Percentiles rank a stretch among this genome's conserved stretches.
Evolutionary conservation across 2,329 filamentous ascomycete species (phyloP).

Genomic region (Periglandula ipomoeae): DNA sequence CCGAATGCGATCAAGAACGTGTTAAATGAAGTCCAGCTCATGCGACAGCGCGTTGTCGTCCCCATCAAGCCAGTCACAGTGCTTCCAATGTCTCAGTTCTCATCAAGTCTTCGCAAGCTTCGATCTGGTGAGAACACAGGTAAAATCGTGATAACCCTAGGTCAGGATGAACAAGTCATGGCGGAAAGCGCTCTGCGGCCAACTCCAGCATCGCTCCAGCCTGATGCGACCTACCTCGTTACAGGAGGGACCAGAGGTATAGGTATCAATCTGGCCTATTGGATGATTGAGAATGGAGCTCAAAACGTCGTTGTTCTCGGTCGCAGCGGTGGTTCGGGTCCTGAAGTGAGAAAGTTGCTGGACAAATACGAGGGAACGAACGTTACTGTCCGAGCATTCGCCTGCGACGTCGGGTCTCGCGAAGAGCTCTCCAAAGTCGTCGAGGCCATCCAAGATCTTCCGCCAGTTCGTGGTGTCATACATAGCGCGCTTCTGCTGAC

Average conservation of each 20-base stretch:
- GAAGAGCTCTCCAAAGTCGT: conserved; percentile 2
- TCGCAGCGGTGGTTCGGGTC: conserved; percentile 7
- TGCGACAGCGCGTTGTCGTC: conserved; percentile 2
- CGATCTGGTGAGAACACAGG: conserved; percentile 30
- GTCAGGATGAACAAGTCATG: conserved; percentile 7
- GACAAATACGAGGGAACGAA: conserved; percentile 11
- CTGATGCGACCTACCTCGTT: conserved; percentile 7
- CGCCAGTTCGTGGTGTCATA: conserved; percentile 17
- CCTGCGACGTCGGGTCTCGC: conserved; percentile 34
- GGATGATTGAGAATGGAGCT: conserved; percentile 6
- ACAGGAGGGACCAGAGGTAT: conserved; percentile 7
- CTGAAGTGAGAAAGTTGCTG: background rate
- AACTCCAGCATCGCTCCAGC: background rate
- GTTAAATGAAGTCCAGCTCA: conserved; percentile 9
- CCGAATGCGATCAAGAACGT: conserved; percentile 8
- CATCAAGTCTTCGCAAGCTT: conserved; percentile 30
- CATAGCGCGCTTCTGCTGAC: conserved; percentile 29
- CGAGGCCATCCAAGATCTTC: conserved; percentile 10
- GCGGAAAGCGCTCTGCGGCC: conserved; percentile 7
- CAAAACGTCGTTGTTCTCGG: conserved; percentile 3
- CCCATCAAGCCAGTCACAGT: conserved; percentile 4
- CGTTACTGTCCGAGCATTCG: conserved; percentile 18
- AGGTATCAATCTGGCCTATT: conserved; percentile 3
- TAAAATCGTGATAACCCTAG: conserved; percentile 28
- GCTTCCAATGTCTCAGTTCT: conserved; percentile 21